These are phyloP conservation scores for Salix suchowensis DNA, from an alignment of 345 rosid genomes.

Conservation along the genomic window DNA sequence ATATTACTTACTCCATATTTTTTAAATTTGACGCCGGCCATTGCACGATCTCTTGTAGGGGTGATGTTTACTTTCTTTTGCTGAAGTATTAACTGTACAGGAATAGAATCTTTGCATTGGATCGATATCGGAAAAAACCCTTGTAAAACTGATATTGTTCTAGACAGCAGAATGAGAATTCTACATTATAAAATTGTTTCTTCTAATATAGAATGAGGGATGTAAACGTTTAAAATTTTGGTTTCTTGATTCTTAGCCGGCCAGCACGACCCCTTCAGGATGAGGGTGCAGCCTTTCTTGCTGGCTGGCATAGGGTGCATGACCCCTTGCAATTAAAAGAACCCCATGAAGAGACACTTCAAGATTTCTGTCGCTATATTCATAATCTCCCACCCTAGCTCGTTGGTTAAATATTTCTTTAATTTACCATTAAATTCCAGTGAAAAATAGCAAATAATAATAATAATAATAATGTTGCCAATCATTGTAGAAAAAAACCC, in stretches of 20 bases:
- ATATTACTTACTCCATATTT: not conserved
- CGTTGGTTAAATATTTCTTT: not conserved
- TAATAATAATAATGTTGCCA: too few relatives aligned
- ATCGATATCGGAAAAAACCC: not conserved
- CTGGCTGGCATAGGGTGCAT: constrained; percentile 13
- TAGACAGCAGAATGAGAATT: not conserved
- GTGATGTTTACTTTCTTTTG: not conserved
- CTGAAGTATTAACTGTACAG: not conserved
- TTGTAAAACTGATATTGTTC: constrained; percentile 19
- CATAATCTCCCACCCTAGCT: not conserved
- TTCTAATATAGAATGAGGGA: not conserved
- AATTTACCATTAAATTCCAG: not conserved
- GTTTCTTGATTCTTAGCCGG: constrained; percentile 1
- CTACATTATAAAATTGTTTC: not conserved
- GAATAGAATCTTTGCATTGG: constrained; percentile 27
- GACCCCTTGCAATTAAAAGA: not conserved
- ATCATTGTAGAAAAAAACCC: not conserved
- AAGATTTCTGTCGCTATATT: not conserved
- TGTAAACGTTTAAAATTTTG: not conserved
- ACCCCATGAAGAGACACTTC: constrained; percentile 1
- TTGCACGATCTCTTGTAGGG: constrained; percentile 24
- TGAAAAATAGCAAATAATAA: not conserved
- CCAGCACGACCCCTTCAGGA: constrained; percentile 1
- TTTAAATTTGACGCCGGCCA: constrained; percentile 20
- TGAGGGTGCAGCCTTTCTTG: not conserved